Conservation (phyloP, 176 grass and related monocot species). For the Carex cristatella region DNA sequence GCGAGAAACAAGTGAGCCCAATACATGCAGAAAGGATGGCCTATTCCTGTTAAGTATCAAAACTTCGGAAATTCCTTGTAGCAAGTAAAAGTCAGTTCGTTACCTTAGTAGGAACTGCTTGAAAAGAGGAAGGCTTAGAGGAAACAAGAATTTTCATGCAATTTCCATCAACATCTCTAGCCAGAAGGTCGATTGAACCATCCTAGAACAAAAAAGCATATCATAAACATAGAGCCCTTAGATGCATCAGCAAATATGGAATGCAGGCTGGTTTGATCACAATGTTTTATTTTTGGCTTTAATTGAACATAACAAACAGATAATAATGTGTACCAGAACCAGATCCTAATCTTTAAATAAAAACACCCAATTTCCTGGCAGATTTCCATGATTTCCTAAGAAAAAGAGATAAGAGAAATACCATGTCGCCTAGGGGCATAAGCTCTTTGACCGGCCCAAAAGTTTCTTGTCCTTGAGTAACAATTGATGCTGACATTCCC, state of each 20-base stretch:
- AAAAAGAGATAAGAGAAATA: conserved; percentile 21
- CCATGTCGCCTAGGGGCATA: conserved; percentile 85
- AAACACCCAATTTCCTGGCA: not conserved
- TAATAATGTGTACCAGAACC: not conserved
- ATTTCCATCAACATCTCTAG: conserved; percentile 62
- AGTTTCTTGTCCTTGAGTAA: conserved; percentile 38
- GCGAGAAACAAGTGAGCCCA: not conserved
- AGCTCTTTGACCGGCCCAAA: conserved; percentile 79
- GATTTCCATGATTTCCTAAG: not conserved
- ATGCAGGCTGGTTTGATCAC: not conserved
- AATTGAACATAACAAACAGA: not conserved
- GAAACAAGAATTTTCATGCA: conserved; percentile 70
- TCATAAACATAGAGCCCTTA: not conserved
- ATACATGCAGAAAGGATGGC: not conserved
- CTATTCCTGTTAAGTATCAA: not conserved
- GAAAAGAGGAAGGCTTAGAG: conserved; percentile 85
- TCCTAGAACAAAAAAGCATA: conserved; percentile 43
- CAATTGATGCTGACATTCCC: conserved; percentile 54
- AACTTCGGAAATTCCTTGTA: not conserved
- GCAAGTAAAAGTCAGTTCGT: conserved; percentile 10
- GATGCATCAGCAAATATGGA: not conserved
- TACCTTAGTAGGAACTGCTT: conserved; percentile 98
- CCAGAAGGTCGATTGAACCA: conserved; percentile 74
- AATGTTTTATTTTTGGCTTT: not conserved
- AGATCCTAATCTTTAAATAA: not conserved